Conservation (phyloP, 2,329 filamentous ascomycete species). For the Penicillium sp. region DNA sequence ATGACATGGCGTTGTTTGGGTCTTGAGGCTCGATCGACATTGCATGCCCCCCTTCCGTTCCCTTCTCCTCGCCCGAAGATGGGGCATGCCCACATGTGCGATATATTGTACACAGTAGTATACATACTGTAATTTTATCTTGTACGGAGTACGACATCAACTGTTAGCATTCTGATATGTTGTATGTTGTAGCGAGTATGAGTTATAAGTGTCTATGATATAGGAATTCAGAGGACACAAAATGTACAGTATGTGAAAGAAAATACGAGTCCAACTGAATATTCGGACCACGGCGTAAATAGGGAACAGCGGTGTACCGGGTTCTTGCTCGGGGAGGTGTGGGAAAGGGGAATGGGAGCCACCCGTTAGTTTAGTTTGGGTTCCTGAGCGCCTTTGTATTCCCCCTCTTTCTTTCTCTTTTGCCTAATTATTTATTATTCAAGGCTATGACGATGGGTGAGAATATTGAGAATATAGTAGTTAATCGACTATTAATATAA, state of each 20-base stretch:
- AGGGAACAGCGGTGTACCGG: conserved; percentile 5
- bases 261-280: conserved; percentile 16
- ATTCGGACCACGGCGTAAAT: neutral
- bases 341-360: conserved; percentile 12
- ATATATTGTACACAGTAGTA: neutral
- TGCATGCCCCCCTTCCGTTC: conserved; percentile 23
- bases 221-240: too few relatives aligned
- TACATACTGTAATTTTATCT: neutral
- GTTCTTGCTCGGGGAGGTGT: neutral
- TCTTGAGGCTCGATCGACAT: conserved; percentile 34
- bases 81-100: conserved; percentile 5
- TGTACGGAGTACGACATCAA: neutral
- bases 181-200: too few relatives aligned
- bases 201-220: too few relatives aligned
- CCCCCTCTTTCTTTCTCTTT: conserved; percentile 1
- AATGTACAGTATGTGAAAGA: neutral
- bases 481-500: neutral
- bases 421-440: neutral
- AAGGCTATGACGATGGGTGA: neutral
- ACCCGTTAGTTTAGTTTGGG: conserved; percentile 5
- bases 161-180: neutral
- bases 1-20: conserved; percentile 22
- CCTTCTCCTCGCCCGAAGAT: conserved; percentile 21
- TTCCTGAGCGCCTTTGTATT: conserved; percentile 11
- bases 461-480: neutral